These are phyloP conservation scores for Colletotrichum sp. DNA, from an alignment of 2,329 filamentous ascomycete species.

Conservation along the genomic window DNA sequence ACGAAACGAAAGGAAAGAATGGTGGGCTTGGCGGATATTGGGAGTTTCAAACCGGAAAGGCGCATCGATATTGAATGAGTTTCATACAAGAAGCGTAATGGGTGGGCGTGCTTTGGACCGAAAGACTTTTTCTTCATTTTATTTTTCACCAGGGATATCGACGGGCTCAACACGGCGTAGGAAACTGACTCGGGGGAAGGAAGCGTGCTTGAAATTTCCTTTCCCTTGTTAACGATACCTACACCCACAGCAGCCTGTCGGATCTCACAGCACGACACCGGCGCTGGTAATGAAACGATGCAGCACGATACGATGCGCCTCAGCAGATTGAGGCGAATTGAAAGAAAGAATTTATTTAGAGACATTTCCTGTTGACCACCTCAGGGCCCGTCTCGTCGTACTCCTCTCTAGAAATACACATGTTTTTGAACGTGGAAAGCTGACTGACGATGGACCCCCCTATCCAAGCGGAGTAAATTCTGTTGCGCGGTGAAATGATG, in stretches of 20 bases:
- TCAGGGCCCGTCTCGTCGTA: neutral
- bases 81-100: neutral
- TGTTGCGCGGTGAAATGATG: neutral
- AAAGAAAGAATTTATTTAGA: neutral
- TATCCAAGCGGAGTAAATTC: neutral
- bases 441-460: neutral
- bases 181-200: neutral
- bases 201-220: neutral
- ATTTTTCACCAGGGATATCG: neutral
- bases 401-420: neutral
- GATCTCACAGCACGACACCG: slow-evolving; percentile 18
- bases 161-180: neutral
- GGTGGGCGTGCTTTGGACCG: neutral
- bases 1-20: neutral
- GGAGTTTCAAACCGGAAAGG: neutral
- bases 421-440: neutral
- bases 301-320: neutral
- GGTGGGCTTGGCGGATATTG: neutral
- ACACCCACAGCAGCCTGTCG: slow-evolving; percentile 13
- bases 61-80: neutral
- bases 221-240: slow-evolving; percentile 1
- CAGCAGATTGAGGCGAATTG: neutral
- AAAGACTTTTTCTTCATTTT: neutral
- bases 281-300: slow-evolving; percentile 10
- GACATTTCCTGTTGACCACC: neutral